Percentiles rank a stretch among this genome's conserved stretches.
Conservation (phyloP, 106 monocot species). For the Amphibolis antarctica region DNA sequence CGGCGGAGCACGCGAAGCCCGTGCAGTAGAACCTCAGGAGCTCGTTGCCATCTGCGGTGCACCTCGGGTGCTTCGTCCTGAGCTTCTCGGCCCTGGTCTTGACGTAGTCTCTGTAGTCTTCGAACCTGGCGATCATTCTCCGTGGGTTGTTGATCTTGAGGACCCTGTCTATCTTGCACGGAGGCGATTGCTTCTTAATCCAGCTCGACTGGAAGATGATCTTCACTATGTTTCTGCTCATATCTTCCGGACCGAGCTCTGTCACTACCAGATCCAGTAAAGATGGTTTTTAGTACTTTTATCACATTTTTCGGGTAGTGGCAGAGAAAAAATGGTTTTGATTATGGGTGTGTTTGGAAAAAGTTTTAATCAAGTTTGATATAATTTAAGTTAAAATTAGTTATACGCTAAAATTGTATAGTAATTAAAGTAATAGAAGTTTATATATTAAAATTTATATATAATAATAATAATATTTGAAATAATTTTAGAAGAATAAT, state of each 20-base stretch:
- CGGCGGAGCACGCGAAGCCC: slow-evolving; percentile 15
- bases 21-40: slow-evolving; percentile 23
- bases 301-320: no score
- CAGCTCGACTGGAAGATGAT: slow-evolving; percentile 26
- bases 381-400: no score
- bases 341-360: no score
- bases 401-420: no score
- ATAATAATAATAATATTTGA: no score
- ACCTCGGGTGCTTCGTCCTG: slow-evolving; percentile 14
- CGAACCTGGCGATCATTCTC: slow-evolving; percentile 12
- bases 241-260: slow-evolving; percentile 19
- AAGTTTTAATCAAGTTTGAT: no score
- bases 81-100: slow-evolving; percentile 7
- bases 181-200: slow-evolving; percentile 18
- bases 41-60: slow-evolving; percentile 26
- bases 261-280: slow-evolving; percentile 3
- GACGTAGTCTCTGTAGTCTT: slow-evolving; percentile 22
- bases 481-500: no score
- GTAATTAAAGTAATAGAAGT: no score
- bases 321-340: no score
- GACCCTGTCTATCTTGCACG: slow-evolving; percentile 24
- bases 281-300: no score
- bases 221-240: slow-evolving; percentile 19
- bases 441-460: no score
- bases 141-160: slow-evolving; percentile 21